These are phyloP conservation scores for Salix suchowensis DNA, from an alignment of 345 rosid genomes.

Conservation along the genomic window DNA sequence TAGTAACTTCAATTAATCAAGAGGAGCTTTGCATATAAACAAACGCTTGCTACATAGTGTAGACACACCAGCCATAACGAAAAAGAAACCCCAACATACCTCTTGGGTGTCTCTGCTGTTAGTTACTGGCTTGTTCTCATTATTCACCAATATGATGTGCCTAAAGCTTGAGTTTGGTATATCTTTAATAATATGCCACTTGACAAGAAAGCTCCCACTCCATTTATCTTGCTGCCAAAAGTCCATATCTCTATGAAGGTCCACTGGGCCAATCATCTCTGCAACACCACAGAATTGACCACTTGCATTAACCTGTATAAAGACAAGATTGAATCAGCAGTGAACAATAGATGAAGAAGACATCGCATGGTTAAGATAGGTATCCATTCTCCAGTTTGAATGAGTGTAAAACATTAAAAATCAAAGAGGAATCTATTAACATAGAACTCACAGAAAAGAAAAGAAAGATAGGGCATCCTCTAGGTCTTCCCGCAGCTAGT, in stretches of 20 bases:
- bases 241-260: constrained; percentile 75
- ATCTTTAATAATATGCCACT: constrained; percentile 93
- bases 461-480: constrained; percentile 68
- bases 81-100: constrained; percentile 34
- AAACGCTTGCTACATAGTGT: background rate
- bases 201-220: constrained; percentile 92
- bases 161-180: constrained; percentile 66
- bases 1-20: background rate
- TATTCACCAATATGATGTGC: constrained; percentile 80
- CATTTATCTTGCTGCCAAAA: constrained; percentile 99
- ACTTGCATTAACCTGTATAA: constrained; percentile 85
- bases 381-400: background rate
- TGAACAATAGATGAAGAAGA: background rate
- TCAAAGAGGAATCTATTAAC: background rate
- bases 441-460: constrained; percentile 76
- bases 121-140: constrained; percentile 95
- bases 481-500: constrained; percentile 42
- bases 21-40: background rate
- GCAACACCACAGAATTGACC: constrained; percentile 97
- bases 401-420: background rate
- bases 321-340: constrained; percentile 14
- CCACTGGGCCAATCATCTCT: constrained; percentile 90
- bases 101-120: constrained; percentile 99
- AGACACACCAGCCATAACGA: background rate
- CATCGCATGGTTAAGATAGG: background rate